phyloP scores from a whole-genome alignment of 495 filamentous ascomycete genomes.

The Aspergillus saccharolyticus region DNA sequence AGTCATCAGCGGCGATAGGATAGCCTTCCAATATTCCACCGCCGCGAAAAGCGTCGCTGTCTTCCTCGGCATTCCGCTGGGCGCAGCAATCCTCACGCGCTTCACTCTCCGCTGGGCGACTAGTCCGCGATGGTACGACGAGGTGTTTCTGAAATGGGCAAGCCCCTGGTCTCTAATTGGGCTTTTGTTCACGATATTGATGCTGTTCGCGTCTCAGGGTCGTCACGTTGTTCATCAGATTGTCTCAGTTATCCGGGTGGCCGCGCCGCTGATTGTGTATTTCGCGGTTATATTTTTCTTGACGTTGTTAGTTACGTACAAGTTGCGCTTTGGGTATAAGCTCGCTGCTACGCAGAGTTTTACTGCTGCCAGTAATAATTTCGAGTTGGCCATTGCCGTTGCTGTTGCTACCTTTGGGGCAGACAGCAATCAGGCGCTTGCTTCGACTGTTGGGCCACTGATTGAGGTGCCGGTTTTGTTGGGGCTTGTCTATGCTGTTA shows the following conservation, averaged over 20 bases:
- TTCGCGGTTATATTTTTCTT: conserved; percentile 68
- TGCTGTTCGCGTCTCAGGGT: conserved; percentile 84
- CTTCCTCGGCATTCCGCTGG: conserved; percentile 82
- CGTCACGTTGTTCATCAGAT: conserved; percentile 76
- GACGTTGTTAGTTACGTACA: conserved; percentile 54
- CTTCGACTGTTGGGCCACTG: conserved; percentile 81
- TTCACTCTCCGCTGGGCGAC: conserved; percentile 52
- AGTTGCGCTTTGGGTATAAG: conserved; percentile 68
- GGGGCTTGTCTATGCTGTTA: conserved; percentile 73
- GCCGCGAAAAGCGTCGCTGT: conserved; percentile 78
- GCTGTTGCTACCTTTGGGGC: conserved; percentile 80
- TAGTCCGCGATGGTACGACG: conserved; percentile 58
- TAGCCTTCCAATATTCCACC: conserved; percentile 56
- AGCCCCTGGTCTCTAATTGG: conserved; percentile 78
- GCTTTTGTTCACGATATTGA: conserved; percentile 77
- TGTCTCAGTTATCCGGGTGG: conserved; percentile 74
- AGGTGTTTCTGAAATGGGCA: conserved; percentile 61
- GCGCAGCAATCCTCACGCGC: conserved; percentile 70
- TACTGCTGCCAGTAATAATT: conserved; percentile 93
- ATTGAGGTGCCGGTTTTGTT: conserved; percentile 91
- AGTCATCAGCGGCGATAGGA: conserved; percentile 50
- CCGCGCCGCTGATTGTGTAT: conserved; percentile 76
- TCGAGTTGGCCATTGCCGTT: conserved; percentile 90
- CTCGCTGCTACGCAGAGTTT: conserved; percentile 78
- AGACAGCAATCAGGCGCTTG: conserved; percentile 75